Base-by-base conservation (phyloP, 441 rosid species). In the Erysimum cheiri region DNA sequence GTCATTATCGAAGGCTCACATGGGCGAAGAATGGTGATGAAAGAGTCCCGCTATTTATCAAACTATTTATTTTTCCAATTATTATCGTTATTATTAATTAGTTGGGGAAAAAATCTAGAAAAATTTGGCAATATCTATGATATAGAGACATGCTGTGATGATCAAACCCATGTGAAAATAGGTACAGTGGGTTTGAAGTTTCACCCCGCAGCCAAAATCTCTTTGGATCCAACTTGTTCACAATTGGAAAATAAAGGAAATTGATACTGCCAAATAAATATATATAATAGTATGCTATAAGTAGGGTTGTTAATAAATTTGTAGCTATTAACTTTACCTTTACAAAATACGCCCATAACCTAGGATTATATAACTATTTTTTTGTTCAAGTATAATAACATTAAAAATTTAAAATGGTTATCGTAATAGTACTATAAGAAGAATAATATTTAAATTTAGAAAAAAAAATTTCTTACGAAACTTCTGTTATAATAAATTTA, bases 91-190 rank as follows among this genome's bases (percentile, higher is more conserved):
- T 55, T 39, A 68, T 73, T 63, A 65, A 44, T 61, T 69, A 69
- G 43, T 73, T 47, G 70, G 48, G 2, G 76, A 71, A 54, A 70
- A 74, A 75, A 59, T 64, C 60, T 72, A 61, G 71, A 66, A 32
- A 62, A 47, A 2, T 46, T 69, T 75, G 78, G 60, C 60, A 40
- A 70, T 55, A 69, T 75, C 74, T 47, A 63, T 28, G 73, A 55
- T 53, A 67, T 44, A 68, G 44, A 60, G 70, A 69, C 75, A 75
- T 64, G 65, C 19, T 61, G 60, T 56, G 60, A 69, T 75, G 75
- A 77, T 54, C 76, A 69, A 64, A 53, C 72, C 61, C 84, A 80
- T 84, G 83, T 87, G 78, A 75, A 81, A 83, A 26, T 89, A 82
- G 78, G 77, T 74, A 78, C 71, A 81, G 82, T 56, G 77, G 76